Conservation (phyloP, 1,284 basidiomycete species). For the Tetrapyrgos nigripes region DNA sequence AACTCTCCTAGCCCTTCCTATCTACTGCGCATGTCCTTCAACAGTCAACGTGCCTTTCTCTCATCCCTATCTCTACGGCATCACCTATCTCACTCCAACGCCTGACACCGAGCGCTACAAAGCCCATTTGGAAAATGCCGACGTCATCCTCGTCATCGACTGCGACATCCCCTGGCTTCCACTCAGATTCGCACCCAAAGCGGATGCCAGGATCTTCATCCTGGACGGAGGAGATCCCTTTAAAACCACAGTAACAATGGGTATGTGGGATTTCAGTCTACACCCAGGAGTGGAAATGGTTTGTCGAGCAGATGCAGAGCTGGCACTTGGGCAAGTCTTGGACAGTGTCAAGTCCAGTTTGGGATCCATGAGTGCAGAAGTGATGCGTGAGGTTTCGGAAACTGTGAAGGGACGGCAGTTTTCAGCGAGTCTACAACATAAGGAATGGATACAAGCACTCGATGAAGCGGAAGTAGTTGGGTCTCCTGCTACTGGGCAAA, state of each 20-base stretch:
- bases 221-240: conserved; percentile 70
- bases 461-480: conserved; percentile 32
- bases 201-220: conserved; percentile 58
- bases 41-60: conserved; percentile 61
- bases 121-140: conserved; percentile 55
- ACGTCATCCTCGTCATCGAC: conserved; percentile 69
- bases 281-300: conserved; percentile 52
- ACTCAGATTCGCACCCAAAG: conserved; percentile 47
- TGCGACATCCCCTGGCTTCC: conserved; percentile 74
- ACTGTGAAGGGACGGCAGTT: conserved; percentile 23
- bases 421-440: conserved; percentile 27
- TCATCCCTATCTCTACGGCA: conserved; percentile 59
- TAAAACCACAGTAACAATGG: conserved; percentile 47
- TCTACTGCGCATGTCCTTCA: conserved; percentile 59
- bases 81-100: conserved; percentile 50
- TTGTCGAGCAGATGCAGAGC: conserved; percentile 59
- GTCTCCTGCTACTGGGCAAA: conserved; percentile 19
- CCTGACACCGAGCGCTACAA: conserved; percentile 39
- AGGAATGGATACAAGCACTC: conserved; percentile 30
- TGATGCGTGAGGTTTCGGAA: conserved; percentile 12
- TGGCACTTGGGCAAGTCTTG: conserved; percentile 58
- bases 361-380: conserved; percentile 24
- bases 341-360: conserved; percentile 38
- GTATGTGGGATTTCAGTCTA: conserved; percentile 57
- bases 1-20: conserved; percentile 56